Base-by-base conservation (phyloP, 1,284 basidiomycete genomes). In the Cryptococcus maquisensis region DNA sequence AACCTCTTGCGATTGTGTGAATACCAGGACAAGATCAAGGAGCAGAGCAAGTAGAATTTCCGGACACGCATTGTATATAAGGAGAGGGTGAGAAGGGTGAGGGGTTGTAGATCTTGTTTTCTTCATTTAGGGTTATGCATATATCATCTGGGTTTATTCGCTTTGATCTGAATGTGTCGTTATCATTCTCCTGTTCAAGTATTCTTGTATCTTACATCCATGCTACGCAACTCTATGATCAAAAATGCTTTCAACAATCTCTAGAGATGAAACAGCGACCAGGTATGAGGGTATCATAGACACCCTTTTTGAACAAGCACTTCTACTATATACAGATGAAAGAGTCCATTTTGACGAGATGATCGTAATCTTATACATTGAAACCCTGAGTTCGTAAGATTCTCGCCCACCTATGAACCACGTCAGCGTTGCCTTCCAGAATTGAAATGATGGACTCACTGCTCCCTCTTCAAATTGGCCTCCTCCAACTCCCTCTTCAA, bases 1-100 rank as follows among this genome's bases (percentile, higher is more conserved):
- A 98, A 98, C 75, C 73, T 98, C 86, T 74, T 90, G 68, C 85
- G 88, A 45, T 76, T 90, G 65, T 84, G 84, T 67, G 81, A 82
- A 56, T 91, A 90, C 69, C 81, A 80, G 52, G 79, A 78, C 64
- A 76, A 78, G 62, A 64, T 70, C 49, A 68, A 63, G 51, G 55
- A 60, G 56, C 51, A 51, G 35, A 28, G 18, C n/a, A 26, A 21
- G 49, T 28, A 41, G 38, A 15, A 39, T 15, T 32, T 24, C 23
- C 7, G 28, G 28, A 28, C 28, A 10, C 10, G 28, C 1, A 1
- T 32, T 47, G 38, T 41, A 32, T n/a, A 47, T 47, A 47, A 40
- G 21, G n/a, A 16, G 45, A 47, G 16, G 24, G 18, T 26, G 18
- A 18, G 26, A 12, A 47, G 26, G 6, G 18, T 9, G 20, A 13